Base-by-base conservation (phyloP, 208 protist genomes). In the Trypanosoma scelopori region DNA sequence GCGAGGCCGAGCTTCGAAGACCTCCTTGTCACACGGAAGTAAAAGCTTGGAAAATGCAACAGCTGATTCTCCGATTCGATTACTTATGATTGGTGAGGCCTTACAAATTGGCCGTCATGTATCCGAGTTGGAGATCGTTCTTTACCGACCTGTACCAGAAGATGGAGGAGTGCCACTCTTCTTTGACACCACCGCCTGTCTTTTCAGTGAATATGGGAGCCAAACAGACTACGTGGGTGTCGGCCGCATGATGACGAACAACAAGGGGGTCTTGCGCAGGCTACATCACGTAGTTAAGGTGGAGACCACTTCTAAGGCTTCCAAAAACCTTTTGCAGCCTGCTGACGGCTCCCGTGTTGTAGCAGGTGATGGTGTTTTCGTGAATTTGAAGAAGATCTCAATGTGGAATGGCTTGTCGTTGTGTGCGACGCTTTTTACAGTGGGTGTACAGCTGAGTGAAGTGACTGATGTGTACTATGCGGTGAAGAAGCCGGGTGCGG, bases 141-240 rank as follows among this genome's bases (percentile, higher is more conserved):
- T 94, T 18, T 94, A 83, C 57, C 82, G 88, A 16, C 77, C 84
- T 15, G 48, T 79, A 42, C 75, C 82, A 42, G 78, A 80, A 22
- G 72, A 71, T 41, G 23, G 43, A 37, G 68, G 73, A 20, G 13
- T 42, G 51, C 65, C 57, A 35, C 45, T 77, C 16, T 93, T 93
- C 49, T 91, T 93, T 60, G 87, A 93, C 66, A 93, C 82, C 18
- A 78, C 78, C 6, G 87, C 78, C 3, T 91, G 82, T 66, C 74
- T 93, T 37, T 89, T 93, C 57, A 79, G 78, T 57, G 81, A 87
- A 45, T 56, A 64, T 53, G 55, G 71, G 18, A 68, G 65, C 4
- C 79, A 82, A 48, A 85, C 74, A 49, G 87, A 93, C 70, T 93
- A 93, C 69, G 79, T 91, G 0, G 75, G 82, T 45, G 80, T 78